Evolutionary conservation across 2,329 filamentous ascomycete genomes (phyloP), one percentile per base, ranked within the genome.

Genomic region (Aspergillus sp.): DNA sequence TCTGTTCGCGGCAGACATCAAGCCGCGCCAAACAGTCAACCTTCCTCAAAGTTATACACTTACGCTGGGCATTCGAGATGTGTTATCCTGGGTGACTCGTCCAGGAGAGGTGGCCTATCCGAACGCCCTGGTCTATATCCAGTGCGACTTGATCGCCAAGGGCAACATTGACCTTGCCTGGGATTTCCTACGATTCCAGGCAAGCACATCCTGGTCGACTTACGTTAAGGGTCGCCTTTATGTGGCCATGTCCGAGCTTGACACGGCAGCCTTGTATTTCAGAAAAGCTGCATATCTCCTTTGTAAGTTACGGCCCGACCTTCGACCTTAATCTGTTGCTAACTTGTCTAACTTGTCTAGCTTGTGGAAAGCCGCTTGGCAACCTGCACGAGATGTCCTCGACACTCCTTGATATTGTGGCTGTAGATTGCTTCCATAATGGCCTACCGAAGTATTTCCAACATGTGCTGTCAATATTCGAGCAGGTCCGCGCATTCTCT

Each of bases 171-270:
- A 91, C 7, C 77, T 89, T 30, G 87, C 88, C 8, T 79, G 80
- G 60, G 84, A 88, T 62, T 90, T 90, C 84, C 65, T 93, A 84
- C 82, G 88, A 80, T 81, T 91, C 83, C 68, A 88, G 57, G 80
- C 83, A 7, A 80, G 79, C 50, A 83, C 82, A 1, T 79, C 83
- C 31, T 90, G 87, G 87, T 80, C 84, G 15, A 84, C 81, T 6
- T 99, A 99, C 72, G 85, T 98, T 4, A 92, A 93, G 75, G 95
- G 91, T 2, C 89, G 95, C 31, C 84, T 96, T 53, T 85, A 87
- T 66, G 81, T 98, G 38, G 87, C 89, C 5, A 85, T 89, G 65
- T 89, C 89, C 57, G 90, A 96, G 71, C 89, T 89, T 73, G 85
- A 87, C 61, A 83, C 86, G 45, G 94, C 95, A 58, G 86, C 91